Evolutionary conservation across 768 basidiomycete species (phyloP).

Genomic region (Tulasnella sp.): DNA sequence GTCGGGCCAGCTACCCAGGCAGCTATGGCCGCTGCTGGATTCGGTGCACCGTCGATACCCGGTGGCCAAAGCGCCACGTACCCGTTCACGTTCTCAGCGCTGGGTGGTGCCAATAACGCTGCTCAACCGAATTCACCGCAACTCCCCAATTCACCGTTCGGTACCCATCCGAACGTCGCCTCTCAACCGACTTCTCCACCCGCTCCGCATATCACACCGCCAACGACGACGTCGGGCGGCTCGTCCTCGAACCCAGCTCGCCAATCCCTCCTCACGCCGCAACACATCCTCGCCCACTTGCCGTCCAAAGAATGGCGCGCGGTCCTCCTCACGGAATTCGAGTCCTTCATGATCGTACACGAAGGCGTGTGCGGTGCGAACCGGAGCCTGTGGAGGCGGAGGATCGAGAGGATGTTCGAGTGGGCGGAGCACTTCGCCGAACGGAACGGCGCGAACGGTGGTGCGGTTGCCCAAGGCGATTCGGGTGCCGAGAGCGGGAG

Average conservation of each 20-base stretch:
- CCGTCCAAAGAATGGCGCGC: not conserved
- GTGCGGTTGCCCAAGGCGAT: not conserved
- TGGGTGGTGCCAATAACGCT: not conserved
- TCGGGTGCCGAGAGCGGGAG: not conserved
- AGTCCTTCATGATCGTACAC: slow-evolving; percentile 4
- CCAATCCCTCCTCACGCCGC: not conserved
- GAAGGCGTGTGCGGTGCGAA: not conserved
- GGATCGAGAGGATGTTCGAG: slow-evolving; percentile 1
- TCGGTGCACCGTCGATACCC: not conserved
- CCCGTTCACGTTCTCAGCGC: not conserved
- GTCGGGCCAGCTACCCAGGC: not conserved
- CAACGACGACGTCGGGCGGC: not conserved
- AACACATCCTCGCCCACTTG: not conserved
- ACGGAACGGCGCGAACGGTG: not conserved
- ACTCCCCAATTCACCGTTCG: not conserved
- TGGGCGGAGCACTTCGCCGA: not conserved
- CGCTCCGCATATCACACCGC: not conserved
- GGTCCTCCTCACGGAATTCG: not conserved
- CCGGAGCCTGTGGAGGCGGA: not conserved
- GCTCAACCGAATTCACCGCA: not conserved
- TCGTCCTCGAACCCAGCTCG: not conserved
- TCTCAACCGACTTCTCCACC: slow-evolving; percentile 5
- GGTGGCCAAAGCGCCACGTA: not conserved
- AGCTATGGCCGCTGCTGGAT: not conserved
- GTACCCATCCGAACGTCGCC: not conserved